A percentile compares a stretch with the other conserved stretches of the same genome.
phyloP scores from a whole-genome alignment of 2,329 filamentous ascomycete species.

The Colletotrichum sp. region DNA sequence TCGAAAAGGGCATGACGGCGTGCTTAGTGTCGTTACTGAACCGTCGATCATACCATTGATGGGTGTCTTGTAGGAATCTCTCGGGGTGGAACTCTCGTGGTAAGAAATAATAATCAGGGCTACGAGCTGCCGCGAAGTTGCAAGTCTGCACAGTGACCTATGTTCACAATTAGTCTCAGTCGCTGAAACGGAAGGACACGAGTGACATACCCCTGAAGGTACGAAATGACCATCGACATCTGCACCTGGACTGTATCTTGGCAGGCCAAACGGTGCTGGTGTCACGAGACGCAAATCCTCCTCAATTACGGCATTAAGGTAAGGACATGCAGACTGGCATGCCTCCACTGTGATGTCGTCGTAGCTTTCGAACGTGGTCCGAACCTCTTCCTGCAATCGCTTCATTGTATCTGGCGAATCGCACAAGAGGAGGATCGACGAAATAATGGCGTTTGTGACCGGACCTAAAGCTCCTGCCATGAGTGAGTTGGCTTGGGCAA shows the following conservation, averaged over 20 bases:
- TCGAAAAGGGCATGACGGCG: not conserved
- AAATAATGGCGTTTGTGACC: not conserved
- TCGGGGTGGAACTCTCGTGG: not conserved
- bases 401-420: not conserved
- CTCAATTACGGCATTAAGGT: not conserved
- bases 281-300: not conserved
- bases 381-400: not conserved
- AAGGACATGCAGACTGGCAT: not conserved
- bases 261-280: not conserved
- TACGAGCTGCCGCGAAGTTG: not conserved
- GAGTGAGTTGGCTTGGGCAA: not conserved
- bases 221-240: not conserved
- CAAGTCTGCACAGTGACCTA: not conserved
- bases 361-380: not conserved
- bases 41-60: not conserved
- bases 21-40: not conserved
- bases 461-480: not conserved
- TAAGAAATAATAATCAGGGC: not conserved
- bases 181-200: fast-evolving
- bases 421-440: not conserved
- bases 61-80: not conserved
- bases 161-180: not conserved
- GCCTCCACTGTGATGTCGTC: not conserved
- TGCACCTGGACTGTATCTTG: not conserved
- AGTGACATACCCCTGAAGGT: not conserved